Percentiles rank a stretch among this genome's conserved stretches.
phyloP scores from a whole-genome alignment of 352 stramenopile species.

The Phytophthora capsici region DNA sequence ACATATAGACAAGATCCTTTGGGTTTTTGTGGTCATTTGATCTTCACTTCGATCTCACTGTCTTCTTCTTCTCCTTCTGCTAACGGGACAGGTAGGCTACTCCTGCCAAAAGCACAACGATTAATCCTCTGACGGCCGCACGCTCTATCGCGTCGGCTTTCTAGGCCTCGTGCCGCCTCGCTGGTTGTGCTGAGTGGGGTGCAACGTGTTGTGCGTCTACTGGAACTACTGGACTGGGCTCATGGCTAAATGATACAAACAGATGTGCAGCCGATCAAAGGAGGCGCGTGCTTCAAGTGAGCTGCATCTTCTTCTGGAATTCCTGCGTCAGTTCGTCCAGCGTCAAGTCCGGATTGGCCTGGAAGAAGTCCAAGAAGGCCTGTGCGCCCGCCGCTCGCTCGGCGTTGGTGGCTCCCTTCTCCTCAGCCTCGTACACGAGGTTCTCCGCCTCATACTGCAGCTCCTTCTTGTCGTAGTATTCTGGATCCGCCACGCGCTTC shows the following conservation, averaged over 20 bases:
- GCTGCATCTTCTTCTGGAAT: conserved; percentile 75
- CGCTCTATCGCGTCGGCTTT: conserved; percentile 22
- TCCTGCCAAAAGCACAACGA: conserved; percentile 10
- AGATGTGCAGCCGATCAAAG: conserved; percentile 21
- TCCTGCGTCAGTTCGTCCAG: conserved; percentile 77
- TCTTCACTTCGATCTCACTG: conserved; percentile 38
- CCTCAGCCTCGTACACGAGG: conserved; percentile 63
- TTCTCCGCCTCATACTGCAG: conserved; percentile 71
- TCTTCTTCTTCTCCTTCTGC: conserved; percentile 11
- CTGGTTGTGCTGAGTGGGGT: conserved; percentile 29
- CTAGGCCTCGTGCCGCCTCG: conserved; percentile 26
- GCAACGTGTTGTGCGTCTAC: conserved; percentile 27
- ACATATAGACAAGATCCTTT: conserved; percentile 21
- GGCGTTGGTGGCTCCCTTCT: conserved; percentile 31
- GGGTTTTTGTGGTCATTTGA: conserved; percentile 24
- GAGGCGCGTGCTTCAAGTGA: conserved; percentile 44
- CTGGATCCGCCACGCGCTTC: conserved; percentile 73
- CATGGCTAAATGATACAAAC: conserved; percentile 47
- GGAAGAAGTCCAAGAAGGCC: conserved; percentile 75
- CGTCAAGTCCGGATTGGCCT: conserved; percentile 70
- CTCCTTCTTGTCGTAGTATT: conserved; percentile 87
- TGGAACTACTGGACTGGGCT: conserved; percentile 40
- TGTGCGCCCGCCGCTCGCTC: conserved; percentile 54
- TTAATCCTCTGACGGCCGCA: conserved; percentile 11
- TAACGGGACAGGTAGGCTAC: conserved; percentile 20